Evolutionary conservation across 192 early-diverging fungal species (phyloP).

Genomic region (Linnemannia hyalina): DNA sequence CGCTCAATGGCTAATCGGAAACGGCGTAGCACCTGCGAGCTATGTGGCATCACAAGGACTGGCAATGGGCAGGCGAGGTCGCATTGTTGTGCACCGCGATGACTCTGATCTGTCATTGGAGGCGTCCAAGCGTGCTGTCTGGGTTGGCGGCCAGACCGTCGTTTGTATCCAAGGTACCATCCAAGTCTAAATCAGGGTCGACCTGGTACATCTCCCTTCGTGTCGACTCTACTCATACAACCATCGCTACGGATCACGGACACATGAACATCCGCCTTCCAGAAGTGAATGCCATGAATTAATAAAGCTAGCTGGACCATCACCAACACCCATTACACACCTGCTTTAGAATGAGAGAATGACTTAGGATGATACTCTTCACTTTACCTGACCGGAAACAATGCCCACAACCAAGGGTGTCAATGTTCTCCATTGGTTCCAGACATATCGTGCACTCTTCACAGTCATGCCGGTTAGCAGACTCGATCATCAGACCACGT

Average conservation of each 20-base stretch:
- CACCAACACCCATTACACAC: no score
- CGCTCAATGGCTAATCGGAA: slow-evolving; percentile 40
- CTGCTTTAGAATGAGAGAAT: no score
- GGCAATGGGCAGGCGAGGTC: slow-evolving; percentile 28
- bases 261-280: no score
- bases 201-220: neutral
- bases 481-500: slow-evolving; percentile 18
- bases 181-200: neutral
- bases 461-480: neutral
- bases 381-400: neutral
- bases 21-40: slow-evolving; percentile 20
- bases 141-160: slow-evolving; percentile 29
- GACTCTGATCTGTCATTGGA: slow-evolving; percentile 13
- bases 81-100: slow-evolving; percentile 20
- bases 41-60: slow-evolving; percentile 33
- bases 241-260: no score
- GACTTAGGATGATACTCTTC: no score
- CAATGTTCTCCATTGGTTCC: neutral
- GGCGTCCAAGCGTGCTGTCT: slow-evolving; percentile 15
- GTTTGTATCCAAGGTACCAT: slow-evolving; percentile 25
- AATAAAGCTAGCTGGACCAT: no score
- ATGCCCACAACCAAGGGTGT: slow-evolving; percentile 1
- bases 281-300: no score
- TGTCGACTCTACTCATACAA: no score
- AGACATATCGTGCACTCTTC: slow-evolving; percentile 1